Base-by-base conservation (phyloP, 805 yeast genomes). In the Zygotorulaspora danielsina region DNA sequence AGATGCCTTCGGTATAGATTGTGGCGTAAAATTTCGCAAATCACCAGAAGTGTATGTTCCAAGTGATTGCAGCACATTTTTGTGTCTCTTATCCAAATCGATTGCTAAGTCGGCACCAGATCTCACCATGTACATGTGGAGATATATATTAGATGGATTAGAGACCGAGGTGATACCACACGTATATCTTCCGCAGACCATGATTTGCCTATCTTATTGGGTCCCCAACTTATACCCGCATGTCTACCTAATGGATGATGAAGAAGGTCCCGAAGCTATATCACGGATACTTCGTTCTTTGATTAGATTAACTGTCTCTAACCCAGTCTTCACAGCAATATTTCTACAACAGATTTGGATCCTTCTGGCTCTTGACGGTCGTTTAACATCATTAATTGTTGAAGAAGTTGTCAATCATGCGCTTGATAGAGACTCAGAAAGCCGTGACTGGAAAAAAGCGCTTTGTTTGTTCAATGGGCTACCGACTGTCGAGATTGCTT, bases 351-450 rank as follows among this genome's bases (percentile, higher is more conserved):
- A 73, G 36, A 64, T 85, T 12, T 87, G 95, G 95, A 72, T 76
- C 25, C 70, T 73, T 36, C 53, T 87, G 10, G 76, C 82, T 16
- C 53, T 72, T 2, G 88, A 84, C 39, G 79, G 79, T 31, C 66
- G 76, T 26, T 60, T 86, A 9, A 72, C 75, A 3, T 67, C 72
- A 2, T 60, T 76, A 3, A 65, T 85, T 17, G 71, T 86, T 8
- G 88, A 84, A 46, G 96, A 85, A 52, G 75, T 84, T 16, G 75
- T 85, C 5, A 75, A 79, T 2, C 81, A 79, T 46, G 81, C 88
- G 1, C 72, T 84, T 48, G 93, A 84, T 48, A 76, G 81, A 53
- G 83, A 81, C 48, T 79, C 86, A n/a, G 86, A 81, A 49, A 83
- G 81, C 3, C 73, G 76, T 26, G 79, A 73, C 34, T 84, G 86